phyloP scores from a whole-genome alignment of 208 protist species.

The Trypanosoma caninum region DNA sequence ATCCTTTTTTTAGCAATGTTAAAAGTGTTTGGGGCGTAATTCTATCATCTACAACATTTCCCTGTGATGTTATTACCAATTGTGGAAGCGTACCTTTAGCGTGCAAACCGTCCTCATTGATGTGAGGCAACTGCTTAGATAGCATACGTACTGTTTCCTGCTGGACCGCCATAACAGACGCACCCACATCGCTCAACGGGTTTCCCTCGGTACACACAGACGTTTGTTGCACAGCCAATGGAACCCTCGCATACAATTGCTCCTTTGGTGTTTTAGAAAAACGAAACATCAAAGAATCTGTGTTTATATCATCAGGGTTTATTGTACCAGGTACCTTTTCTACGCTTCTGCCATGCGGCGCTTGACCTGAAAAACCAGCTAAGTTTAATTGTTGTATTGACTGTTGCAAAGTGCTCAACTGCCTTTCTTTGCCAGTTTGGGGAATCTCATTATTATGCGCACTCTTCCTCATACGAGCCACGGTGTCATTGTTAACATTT shows the following conservation, averaged over 20 bases:
- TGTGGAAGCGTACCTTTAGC: too few species aligned
- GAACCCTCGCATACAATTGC: neutral
- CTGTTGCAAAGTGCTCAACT: neutral
- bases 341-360: neutral
- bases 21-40: conserved; percentile 61
- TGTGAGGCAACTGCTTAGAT: conserved; percentile 8
- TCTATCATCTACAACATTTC: conserved; percentile 46
- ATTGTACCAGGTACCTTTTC: neutral
- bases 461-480: neutral
- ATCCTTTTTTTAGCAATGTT: conserved; percentile 34
- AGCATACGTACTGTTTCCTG: conserved; percentile 17
- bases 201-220: neutral
- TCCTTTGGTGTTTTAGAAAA: conserved; percentile 4
- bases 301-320: neutral
- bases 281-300: conserved; percentile 3
- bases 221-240: neutral
- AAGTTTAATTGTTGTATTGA: too few species aligned
- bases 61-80: neutral
- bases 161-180: conserved; percentile 9
- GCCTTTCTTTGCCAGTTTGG: neutral
- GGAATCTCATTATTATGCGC: neutral
- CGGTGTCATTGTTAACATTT: neutral
- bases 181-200: neutral
- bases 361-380: too few species aligned
- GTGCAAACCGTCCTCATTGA: neutral